phyloP scores from a whole-genome alignment of 805 yeast genomes.

The Lipomyces yamanashiensis region DNA sequence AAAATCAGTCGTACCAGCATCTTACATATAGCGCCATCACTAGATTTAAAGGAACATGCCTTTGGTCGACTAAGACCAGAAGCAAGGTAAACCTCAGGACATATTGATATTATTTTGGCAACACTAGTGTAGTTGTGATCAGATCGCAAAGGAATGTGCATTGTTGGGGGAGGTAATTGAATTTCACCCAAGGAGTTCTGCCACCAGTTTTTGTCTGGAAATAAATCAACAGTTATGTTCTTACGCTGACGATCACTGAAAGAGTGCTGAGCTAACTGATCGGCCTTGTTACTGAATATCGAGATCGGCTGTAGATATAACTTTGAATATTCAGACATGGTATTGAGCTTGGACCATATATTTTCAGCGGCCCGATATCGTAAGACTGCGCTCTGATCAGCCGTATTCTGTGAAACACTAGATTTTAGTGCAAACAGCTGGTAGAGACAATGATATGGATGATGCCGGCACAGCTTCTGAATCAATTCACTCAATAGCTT shows the following conservation, averaged over 20 bases:
- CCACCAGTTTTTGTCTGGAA: slow-evolving; percentile 62
- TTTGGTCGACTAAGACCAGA: slow-evolving; percentile 91
- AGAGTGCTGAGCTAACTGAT: slow-evolving; percentile 40
- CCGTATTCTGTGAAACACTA: slow-evolving; percentile 8
- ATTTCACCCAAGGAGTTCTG: slow-evolving; percentile 50
- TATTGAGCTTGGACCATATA: slow-evolving; percentile 53
- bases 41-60: slow-evolving; percentile 59
- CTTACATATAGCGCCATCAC: slow-evolving; percentile 63
- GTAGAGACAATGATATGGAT: slow-evolving; percentile 78
- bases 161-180: slow-evolving; percentile 71
- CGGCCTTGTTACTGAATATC: slow-evolving; percentile 55
- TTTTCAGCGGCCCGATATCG: slow-evolving; percentile 58
- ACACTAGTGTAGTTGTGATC: slow-evolving; percentile 53
- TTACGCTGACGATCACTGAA: slow-evolving; percentile 17
- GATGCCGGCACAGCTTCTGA: slow-evolving; percentile 53
- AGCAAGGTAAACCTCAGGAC: slow-evolving; percentile 61
- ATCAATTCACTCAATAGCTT: slow-evolving; percentile 55
- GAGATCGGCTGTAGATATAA: slow-evolving; percentile 52
- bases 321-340: neutral
- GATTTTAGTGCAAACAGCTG: slow-evolving; percentile 39
- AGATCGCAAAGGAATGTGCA: slow-evolving; percentile 50
- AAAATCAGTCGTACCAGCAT: slow-evolving; percentile 55
- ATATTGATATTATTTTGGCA: slow-evolving; percentile 56
- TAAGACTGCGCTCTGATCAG: slow-evolving; percentile 50
- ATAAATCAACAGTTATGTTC: slow-evolving; percentile 30